These are phyloP conservation scores for Neonectria coccinea DNA, from an alignment of 2,329 filamentous ascomycete species.

Conservation along the genomic window DNA sequence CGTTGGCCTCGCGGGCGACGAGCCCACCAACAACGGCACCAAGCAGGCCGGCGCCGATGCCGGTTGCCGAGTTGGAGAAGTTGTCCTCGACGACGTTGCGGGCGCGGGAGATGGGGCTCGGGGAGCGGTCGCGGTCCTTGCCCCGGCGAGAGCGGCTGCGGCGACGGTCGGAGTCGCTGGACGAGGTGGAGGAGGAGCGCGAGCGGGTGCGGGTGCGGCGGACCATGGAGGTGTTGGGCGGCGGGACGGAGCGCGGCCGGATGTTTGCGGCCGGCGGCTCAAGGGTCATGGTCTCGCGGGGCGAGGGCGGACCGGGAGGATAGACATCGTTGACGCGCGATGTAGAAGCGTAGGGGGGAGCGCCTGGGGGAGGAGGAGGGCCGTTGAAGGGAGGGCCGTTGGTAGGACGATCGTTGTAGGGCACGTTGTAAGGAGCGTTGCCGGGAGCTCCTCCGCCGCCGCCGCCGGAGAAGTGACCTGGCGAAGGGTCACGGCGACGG, in stretches of 20 bases:
- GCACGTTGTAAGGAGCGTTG: slow-evolving; percentile 16
- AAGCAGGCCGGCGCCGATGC: slow-evolving; percentile 63
- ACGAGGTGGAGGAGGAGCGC: slow-evolving; percentile 35
- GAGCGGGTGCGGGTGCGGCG: slow-evolving; percentile 45
- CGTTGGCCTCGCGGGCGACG: slow-evolving; percentile 62
- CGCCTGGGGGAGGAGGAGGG: slow-evolving; percentile 33
- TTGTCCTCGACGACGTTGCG: slow-evolving; percentile 57
- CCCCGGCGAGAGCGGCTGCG: slow-evolving; percentile 40
- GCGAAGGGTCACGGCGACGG: slow-evolving; percentile 48
- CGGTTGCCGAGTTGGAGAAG: slow-evolving; percentile 62
- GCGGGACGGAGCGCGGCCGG: slow-evolving; percentile 51
- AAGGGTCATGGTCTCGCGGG: slow-evolving; percentile 47
- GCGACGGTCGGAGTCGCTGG: slow-evolving; percentile 36
- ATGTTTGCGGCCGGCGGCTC: slow-evolving; percentile 42
- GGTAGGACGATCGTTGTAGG: slow-evolving; percentile 4
- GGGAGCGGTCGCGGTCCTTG: slow-evolving; percentile 39
- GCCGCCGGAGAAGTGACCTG: slow-evolving; percentile 49
- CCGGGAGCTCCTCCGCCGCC: slow-evolving; percentile 41
- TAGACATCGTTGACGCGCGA: slow-evolving; percentile 45
- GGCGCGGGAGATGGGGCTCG: slow-evolving; percentile 55
- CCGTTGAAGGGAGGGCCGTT: slow-evolving; percentile 32
- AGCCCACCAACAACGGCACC: slow-evolving; percentile 67
- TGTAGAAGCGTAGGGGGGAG: slow-evolving; percentile 37
- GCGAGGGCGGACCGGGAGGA: slow-evolving; percentile 26
- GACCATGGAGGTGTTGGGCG: slow-evolving; percentile 44